Percentiles rank a stretch among this genome's conserved stretches.
Evolutionary conservation across 257 asterid species (phyloP).

Genomic region (Nicotiana knightiana): DNA sequence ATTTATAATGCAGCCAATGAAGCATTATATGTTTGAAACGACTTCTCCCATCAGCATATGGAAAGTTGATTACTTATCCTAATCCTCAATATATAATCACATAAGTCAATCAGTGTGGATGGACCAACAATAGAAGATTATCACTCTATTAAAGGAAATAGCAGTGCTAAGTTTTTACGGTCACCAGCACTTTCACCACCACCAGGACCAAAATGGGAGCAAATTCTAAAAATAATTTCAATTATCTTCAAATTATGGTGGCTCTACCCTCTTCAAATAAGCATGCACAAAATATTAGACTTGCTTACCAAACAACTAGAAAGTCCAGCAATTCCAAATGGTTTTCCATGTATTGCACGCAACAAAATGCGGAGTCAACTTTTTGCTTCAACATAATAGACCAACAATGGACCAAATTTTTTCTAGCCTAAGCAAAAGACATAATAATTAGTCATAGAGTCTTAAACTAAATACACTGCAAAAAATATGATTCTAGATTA

Average conservation of each 20-base stretch:
- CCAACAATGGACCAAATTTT: slow-evolving; percentile 89
- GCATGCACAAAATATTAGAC: slow-evolving; percentile 7
- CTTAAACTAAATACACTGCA: neutral
- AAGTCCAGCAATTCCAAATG: slow-evolving; percentile 94
- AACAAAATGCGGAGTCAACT: slow-evolving; percentile 59
- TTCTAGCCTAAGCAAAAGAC: slow-evolving; percentile 63
- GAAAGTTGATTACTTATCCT: neutral
- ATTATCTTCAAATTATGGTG: neutral
- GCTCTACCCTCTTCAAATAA: neutral
- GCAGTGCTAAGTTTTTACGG: neutral
- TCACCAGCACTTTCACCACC: neutral
- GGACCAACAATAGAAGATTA: neutral
- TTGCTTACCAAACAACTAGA: slow-evolving; percentile 82
- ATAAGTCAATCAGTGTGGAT: neutral
- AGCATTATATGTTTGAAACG: neutral
- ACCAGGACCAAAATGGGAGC: slow-evolving; percentile 1
- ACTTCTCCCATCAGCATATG: neutral
- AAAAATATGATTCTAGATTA: neutral
- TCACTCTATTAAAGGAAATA: neutral
- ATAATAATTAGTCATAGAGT: slow-evolving; percentile 20
- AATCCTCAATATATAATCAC: neutral
- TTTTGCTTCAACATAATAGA: slow-evolving; percentile 81
- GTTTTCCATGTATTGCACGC: slow-evolving; percentile 82
- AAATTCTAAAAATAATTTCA: slow-evolving; percentile 1
- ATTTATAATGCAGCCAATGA: neutral